Evolutionary conservation across 495 filamentous ascomycete species (phyloP).

Genomic region (Margaritispora aquatica): DNA sequence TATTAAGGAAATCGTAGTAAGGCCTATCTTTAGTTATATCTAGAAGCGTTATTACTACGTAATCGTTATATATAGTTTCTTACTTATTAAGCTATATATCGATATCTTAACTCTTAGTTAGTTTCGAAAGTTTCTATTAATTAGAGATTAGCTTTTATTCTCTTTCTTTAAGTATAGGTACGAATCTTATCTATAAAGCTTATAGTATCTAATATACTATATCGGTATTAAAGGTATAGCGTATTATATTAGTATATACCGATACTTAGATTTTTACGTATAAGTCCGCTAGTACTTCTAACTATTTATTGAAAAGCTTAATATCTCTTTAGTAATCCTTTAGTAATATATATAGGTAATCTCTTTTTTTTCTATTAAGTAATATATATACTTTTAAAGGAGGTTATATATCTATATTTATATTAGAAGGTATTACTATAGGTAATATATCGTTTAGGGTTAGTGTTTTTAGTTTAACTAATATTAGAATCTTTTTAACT

Average conservation of each 20-base stretch:
- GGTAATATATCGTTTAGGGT: no score
- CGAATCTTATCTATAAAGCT: background rate
- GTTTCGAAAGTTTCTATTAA: background rate
- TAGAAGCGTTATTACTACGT: background rate
- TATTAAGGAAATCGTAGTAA: background rate
- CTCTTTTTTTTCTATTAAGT: no score
- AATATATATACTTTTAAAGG: no score
- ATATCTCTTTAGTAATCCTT: background rate
- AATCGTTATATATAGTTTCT: background rate
- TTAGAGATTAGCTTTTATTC: background rate
- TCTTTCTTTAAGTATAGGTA: background rate
- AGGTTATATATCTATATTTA: no score
- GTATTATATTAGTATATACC: background rate
- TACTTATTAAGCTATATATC: background rate
- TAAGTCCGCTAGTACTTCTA: background rate
- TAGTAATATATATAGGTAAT: background rate
- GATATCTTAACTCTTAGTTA: background rate
- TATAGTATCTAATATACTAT: background rate
- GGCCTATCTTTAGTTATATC: background rate
- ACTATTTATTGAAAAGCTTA: background rate
- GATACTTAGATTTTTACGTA: background rate
- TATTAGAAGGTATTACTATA: no score
- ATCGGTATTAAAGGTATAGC: background rate
- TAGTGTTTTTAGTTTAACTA: no score
- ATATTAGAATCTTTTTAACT: no score